Percentiles rank a stretch among this genome's conserved stretches.
Evolutionary conservation across 2,329 filamentous ascomycete species (phyloP).

Genomic region (Calonectria crousiana): DNA sequence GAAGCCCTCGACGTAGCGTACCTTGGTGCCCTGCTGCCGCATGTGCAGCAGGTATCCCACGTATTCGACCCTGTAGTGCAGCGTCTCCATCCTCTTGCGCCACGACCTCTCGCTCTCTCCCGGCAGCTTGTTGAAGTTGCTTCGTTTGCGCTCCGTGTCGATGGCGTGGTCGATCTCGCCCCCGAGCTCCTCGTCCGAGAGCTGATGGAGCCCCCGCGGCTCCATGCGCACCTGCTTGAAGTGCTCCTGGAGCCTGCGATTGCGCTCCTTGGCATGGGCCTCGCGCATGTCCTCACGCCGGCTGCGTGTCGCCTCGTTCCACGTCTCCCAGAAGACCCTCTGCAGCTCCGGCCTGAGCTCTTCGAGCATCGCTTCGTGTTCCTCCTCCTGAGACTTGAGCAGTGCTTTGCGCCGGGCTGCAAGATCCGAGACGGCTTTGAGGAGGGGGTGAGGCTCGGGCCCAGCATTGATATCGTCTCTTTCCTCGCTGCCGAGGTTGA

Average conservation of each 20-base stretch:
- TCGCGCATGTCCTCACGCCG: background rate
- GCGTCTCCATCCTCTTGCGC: slow-evolving; percentile 17
- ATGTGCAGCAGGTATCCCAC: slow-evolving; percentile 14
- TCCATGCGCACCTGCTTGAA: background rate
- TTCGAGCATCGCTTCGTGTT: background rate
- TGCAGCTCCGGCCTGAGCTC: background rate
- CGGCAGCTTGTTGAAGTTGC: background rate
- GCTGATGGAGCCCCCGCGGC: background rate
- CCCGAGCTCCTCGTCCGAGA: slow-evolving; percentile 1
- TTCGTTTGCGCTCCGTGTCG: background rate
- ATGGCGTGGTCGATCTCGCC: slow-evolving; percentile 13
- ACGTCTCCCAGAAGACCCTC: background rate
- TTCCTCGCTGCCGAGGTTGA: background rate
- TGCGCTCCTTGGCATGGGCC: background rate
- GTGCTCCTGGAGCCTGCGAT: background rate
- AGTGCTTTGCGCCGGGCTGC: background rate
- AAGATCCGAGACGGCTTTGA: background rate
- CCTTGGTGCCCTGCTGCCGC: slow-evolving; percentile 21
- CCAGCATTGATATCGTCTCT: background rate
- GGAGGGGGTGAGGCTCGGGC: background rate
- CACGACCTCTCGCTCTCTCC: slow-evolving; percentile 7
- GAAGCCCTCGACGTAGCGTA: slow-evolving; percentile 46
- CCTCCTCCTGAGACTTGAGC: background rate
- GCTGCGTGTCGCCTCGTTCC: background rate
- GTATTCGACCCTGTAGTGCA: slow-evolving; percentile 31